Conservation (phyloP, 164 flowering plant species). For the Vitis rotundifolia region DNA sequence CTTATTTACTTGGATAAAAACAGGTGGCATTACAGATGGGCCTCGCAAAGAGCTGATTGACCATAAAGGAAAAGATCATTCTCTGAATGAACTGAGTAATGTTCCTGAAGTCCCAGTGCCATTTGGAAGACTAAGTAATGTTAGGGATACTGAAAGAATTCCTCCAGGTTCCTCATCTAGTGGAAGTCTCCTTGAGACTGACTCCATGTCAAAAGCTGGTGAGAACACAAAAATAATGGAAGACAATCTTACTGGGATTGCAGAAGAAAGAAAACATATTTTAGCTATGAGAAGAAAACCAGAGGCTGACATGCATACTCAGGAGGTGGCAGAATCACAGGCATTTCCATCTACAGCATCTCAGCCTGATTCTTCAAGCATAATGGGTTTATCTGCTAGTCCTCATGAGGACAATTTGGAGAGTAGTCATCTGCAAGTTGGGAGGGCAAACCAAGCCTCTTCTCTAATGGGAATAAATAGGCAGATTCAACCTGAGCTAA, state of each 20-base stretch:
- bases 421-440: constrained; percentile 31
- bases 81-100: constrained; percentile 34
- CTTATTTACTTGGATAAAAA: constrained; percentile 15
- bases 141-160: constrained; percentile 36
- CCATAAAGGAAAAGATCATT: constrained; percentile 46
- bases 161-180: constrained; percentile 43
- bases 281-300: constrained; percentile 30
- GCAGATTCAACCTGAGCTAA: constrained; percentile 45
- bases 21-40: constrained; percentile 54
- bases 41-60: constrained; percentile 45
- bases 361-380: constrained; percentile 27
- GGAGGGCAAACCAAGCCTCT: constrained; percentile 30
- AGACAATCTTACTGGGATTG: constrained; percentile 28
- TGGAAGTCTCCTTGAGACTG: constrained; percentile 43
- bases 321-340: constrained; percentile 42
- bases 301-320: constrained; percentile 43
- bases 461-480: constrained; percentile 32
- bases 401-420: constrained; percentile 33
- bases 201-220: constrained; percentile 34
- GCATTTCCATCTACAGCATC: constrained; percentile 16
- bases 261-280: constrained; percentile 47
- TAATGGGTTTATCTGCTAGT: constrained; percentile 29
- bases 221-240: constrained; percentile 35
- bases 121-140: constrained; percentile 37
- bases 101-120: constrained; percentile 34